Base-by-base conservation (phyloP, 257 asterid species). In the Scutellaria baicalensis region DNA sequence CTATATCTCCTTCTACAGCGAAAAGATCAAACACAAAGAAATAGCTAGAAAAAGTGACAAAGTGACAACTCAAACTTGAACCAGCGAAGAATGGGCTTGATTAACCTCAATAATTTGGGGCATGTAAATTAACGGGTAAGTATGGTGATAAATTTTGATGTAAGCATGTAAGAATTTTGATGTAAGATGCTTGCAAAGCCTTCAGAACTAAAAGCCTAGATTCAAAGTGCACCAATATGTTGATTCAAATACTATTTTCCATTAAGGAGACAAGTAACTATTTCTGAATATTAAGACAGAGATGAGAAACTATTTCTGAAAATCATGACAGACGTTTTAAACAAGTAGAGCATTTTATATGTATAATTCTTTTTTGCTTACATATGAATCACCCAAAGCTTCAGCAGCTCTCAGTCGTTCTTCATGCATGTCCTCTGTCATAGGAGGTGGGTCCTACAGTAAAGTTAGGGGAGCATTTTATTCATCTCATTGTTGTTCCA, bases 391-490 rank as follows among this genome's bases (percentile, higher is more conserved):
- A 11, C 92, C 88, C 79, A 85, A 82, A 67, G 92, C 96, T 79
- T 84, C 92, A 72, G 89, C 93, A 56, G 96, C 97, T 66, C 74
- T 88, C 51, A 87, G 81, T 60, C 97, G 88, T 83, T 92, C 97
- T 79, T 92, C 97, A 42, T 92, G 96, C 95, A 92, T 89, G 77
- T 92, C 97, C 82, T 92, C 97, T 64, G 97, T 92, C 96, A 92
- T 89, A 43, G 83, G 96, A 71, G 95, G 97, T 64, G 95, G 92
- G 20, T 92, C 95, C 97, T 92, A 75, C 75, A 74, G 80, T 14
- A 73, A 64, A 45, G 39, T 21, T 17, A 44, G 36, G 44, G 44
- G 59, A 44, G 59, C 49, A 44, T 66, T 42, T 43, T 68, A 63
- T 50, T 55, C 43, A 57, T 51, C 62, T 54, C 56, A 65, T 43